Percentiles rank a stretch among this genome's conserved stretches.
Evolutionary conservation across 2,329 filamentous ascomycete species (phyloP).

Genomic region (Sporothrix luriei): DNA sequence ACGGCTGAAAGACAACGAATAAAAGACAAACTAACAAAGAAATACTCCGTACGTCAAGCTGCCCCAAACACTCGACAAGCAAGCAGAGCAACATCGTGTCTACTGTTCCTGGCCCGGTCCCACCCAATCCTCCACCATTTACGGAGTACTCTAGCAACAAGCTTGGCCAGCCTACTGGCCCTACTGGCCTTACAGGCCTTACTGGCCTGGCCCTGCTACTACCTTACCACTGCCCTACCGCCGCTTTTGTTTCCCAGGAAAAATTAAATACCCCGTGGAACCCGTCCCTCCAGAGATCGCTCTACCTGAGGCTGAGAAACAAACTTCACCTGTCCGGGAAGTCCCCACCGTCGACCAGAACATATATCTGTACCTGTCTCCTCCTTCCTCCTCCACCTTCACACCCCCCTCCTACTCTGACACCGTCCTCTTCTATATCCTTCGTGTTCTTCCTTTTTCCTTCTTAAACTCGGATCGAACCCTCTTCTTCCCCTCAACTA

Average conservation of each 20-base stretch:
- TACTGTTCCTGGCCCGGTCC: constrained; percentile 16
- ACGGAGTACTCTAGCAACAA: constrained; percentile 10
- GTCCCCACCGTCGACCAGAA: constrained; percentile 28
- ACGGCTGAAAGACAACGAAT: not conserved
- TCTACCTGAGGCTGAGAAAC: constrained; percentile 35
- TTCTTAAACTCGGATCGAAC: constrained; percentile 20
- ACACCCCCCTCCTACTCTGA: constrained; percentile 18
- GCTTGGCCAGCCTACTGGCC: constrained; percentile 15
- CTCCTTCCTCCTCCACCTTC: constrained; percentile 19
- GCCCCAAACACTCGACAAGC: not conserved
- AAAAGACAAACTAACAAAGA: not conserved
- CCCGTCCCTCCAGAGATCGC: constrained; percentile 20
- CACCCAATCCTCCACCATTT: not conserved
- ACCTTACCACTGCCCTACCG: constrained; percentile 28
- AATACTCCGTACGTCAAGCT: constrained; percentile 8
- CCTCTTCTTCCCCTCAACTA: constrained; percentile 6
- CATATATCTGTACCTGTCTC: constrained; percentile 30
- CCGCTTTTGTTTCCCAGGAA: constrained; percentile 28
- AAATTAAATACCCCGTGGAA: constrained; percentile 28
- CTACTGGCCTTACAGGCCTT: not conserved
- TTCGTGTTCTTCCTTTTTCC: not conserved
- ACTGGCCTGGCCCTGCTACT: constrained; percentile 5
- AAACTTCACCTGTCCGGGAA: constrained; percentile 27
- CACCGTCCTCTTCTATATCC: constrained; percentile 15
- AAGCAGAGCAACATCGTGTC: constrained; percentile 14